Evolutionary conservation across 495 filamentous ascomycete genomes (phyloP), one percentile per base, ranked within the genome.

Genomic region (Aspergillus egyptiacus): DNA sequence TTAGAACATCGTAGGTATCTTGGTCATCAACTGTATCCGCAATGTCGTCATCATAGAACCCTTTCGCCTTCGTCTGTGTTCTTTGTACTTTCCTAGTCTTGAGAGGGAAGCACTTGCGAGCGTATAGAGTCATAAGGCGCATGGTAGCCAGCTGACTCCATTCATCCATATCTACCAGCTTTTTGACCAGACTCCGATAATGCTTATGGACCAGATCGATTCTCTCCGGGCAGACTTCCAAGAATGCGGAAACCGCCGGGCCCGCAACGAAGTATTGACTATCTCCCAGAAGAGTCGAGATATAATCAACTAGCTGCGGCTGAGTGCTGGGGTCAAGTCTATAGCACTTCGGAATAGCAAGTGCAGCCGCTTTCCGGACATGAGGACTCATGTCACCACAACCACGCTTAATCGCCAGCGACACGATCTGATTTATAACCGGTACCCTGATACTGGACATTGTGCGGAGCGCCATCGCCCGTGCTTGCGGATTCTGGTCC

Each of bases 391-490:
- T 96, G 57, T 98, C 93, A 11, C 80, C 88, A 18, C 82, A 81
- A 1, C 93, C 93, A 53, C 89, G 83, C 62, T 95, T 94, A 65
- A 98, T 96, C 1, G 87, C 93, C 35, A 98, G 70, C 2, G 85
- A 89, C n/a, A 98, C 94, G 54, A 98, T 97, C 67, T 96, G 93
- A 44, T 87, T 91, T 67, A 98, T 97, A n/a, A 95, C 94, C 2
- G 93, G 93, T 1, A 98, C 94, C 7, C 88, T 75, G 44, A 98
- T 97, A 3, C 89, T 89, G 6, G 89, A 91, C 89, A 98, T 97
- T 51, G 89, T 90, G 19, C 87, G 83, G 45, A 98, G 77, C 2
- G 93, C 93, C 67, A 97, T 82, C 11, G 90, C 88, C 47, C 93
- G 82, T 5, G 95, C 81, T 59, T 94, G 85, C 5, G 91, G 89